A percentile compares a stretch with the other conserved stretches of the same genome.
phyloP scores from a whole-genome alignment of 768 basidiomycete species.

The Mrakia gelida region DNA sequence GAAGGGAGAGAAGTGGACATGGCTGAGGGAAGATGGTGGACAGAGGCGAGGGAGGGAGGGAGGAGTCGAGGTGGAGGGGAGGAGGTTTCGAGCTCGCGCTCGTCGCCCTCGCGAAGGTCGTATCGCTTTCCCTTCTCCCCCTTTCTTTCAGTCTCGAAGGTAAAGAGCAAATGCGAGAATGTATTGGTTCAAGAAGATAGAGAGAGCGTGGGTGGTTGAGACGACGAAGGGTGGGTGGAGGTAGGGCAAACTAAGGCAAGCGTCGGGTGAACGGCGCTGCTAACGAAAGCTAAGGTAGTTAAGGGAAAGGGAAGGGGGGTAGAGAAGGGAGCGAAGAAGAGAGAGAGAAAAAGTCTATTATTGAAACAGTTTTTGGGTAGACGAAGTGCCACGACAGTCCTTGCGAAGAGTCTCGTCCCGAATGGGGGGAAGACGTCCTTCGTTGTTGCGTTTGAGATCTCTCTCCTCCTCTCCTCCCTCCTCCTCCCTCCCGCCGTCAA shows the following conservation, averaged over 20 bases:
- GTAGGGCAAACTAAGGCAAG: background rate
- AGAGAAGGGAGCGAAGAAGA: background rate
- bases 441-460: no score
- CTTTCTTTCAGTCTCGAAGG: no score
- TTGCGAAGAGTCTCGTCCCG: background rate
- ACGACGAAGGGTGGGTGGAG: background rate
- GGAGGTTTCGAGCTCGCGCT: no score
- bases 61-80: background rate
- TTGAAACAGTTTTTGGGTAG: background rate
- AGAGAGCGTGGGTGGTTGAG: constrained; percentile 12
- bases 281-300: background rate
- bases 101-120: no score
- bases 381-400: background rate
- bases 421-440: no score
- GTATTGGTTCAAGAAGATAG: background rate
- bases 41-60: background rate
- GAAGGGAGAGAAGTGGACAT: constrained; percentile 12
- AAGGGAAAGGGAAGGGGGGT: background rate
- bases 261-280: no score
- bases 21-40: background rate
- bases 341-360: background rate
- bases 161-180: no score
- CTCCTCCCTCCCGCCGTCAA: background rate
- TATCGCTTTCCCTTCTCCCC: no score
- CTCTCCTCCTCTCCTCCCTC: background rate